Conservation (phyloP, 768 basidiomycete species). For the Lactifluus echinatus region DNA sequence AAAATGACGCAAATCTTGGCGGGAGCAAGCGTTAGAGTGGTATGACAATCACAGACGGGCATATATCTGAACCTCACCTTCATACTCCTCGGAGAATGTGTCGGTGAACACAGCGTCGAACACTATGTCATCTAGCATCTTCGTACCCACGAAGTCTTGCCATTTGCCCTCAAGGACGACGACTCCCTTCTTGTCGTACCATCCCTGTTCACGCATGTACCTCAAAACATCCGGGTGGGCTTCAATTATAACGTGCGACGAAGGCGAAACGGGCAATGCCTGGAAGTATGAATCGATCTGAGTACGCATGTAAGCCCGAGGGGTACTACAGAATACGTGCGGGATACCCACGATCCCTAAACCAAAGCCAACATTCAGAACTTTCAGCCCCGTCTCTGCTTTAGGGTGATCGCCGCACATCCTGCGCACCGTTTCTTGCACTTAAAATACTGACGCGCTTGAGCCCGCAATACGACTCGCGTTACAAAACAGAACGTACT, state of each 20-base stretch:
- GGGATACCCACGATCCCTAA: constrained; percentile 67
- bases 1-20: constrained; percentile 60
- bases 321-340: not conserved
- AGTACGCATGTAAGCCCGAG: not conserved
- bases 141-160: constrained; percentile 73
- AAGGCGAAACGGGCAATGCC: constrained; percentile 45
- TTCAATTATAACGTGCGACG: constrained; percentile 84
- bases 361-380: constrained; percentile 92
- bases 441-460: constrained; percentile 31
- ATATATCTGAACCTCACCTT: constrained; percentile 33
- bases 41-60: not conserved
- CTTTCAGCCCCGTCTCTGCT: constrained; percentile 39
- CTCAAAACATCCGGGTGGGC: constrained; percentile 87
- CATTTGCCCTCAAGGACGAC: constrained; percentile 83
- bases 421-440: constrained; percentile 67
- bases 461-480: constrained; percentile 2
- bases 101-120: constrained; percentile 91
- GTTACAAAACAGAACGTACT: constrained; percentile 36
- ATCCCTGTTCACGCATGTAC: constrained; percentile 67
- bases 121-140: constrained; percentile 49
- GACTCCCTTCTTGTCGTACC: constrained; percentile 72
- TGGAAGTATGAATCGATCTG: constrained; percentile 86
- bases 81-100: constrained; percentile 85
- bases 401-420: constrained; percentile 50
- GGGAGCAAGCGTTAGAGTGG: not conserved